Conservation (phyloP, 148 eudicot genomes). For the Talinum fruticosum region DNA sequence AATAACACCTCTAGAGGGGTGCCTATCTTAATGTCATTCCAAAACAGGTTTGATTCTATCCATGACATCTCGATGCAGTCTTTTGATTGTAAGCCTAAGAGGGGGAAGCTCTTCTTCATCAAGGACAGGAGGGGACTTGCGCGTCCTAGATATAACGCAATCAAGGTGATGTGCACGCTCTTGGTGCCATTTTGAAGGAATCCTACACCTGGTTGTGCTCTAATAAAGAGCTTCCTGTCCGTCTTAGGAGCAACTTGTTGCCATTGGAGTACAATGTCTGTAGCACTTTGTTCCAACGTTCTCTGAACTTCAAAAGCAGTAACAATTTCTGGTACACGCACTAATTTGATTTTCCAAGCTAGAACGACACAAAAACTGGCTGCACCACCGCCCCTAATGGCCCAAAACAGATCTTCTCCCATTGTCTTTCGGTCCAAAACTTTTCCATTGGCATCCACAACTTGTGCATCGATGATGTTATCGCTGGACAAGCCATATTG, state of each 20-base stretch:
- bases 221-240: slow-evolving; percentile 28
- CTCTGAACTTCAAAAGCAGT: slow-evolving; percentile 22
- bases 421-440: slow-evolving; percentile 21
- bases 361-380: slow-evolving; percentile 38
- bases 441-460: slow-evolving; percentile 28
- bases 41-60: slow-evolving; percentile 17
- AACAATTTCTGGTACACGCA: slow-evolving; percentile 17
- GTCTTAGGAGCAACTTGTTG: slow-evolving; percentile 26
- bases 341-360: slow-evolving; percentile 34
- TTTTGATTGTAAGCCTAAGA: slow-evolving; percentile 3
- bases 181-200: slow-evolving; percentile 13
- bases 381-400: slow-evolving; percentile 40
- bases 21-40: slow-evolving; percentile 3
- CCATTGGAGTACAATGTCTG: slow-evolving; percentile 33
- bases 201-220: slow-evolving; percentile 23
- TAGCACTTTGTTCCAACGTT: slow-evolving; percentile 29
- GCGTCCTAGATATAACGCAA: slow-evolving; percentile 24
- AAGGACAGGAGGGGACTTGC: slow-evolving; percentile 4
- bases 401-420: slow-evolving; percentile 44
- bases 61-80: slow-evolving; percentile 24
- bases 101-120: slow-evolving; percentile 18
- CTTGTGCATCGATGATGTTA: slow-evolving; percentile 36
- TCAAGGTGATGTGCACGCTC: slow-evolving; percentile 26
- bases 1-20: slow-evolving; percentile 25
- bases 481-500: slow-evolving; percentile 35